A percentile compares a stretch with the other conserved stretches of the same genome.
Conservation (phyloP, 2,329 filamentous ascomycete species). For the Pseudogymnoascus sp. region DNA sequence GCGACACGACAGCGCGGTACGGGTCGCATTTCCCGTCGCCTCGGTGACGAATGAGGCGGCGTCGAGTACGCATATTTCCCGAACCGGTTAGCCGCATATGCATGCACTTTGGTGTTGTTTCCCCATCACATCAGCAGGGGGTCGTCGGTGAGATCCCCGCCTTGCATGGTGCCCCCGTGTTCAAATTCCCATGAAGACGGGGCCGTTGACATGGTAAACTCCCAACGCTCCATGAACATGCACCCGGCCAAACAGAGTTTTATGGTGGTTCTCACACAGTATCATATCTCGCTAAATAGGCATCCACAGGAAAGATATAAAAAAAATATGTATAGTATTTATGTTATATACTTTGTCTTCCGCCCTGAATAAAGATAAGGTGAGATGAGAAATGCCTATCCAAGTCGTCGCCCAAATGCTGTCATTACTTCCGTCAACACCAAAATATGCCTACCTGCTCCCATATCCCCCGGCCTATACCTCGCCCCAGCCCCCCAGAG, state of each 20-base stretch:
- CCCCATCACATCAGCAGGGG: neutral
- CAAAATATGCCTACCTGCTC: neutral
- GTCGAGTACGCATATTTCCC: neutral
- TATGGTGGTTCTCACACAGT: neutral
- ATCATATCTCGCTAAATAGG: neutral
- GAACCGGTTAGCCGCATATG: neutral
- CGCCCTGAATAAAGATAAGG: neutral
- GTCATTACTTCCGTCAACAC: neutral
- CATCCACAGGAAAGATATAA: neutral
- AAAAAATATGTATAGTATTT: neutral
- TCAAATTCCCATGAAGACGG: neutral
- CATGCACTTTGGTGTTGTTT: constrained; percentile 6
- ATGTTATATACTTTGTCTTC: neutral
- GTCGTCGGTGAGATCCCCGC: neutral
- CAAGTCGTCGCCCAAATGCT: neutral
- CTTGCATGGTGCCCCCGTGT: neutral
- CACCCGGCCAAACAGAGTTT: neutral
- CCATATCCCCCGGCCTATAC: constrained; percentile 33
- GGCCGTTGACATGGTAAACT: neutral
- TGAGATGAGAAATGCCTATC: constrained; percentile 5
- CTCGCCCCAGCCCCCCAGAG: constrained; percentile 73
- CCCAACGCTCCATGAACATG: neutral
- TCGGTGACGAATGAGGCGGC: constrained; percentile 2
- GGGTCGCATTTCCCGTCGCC: constrained; percentile 1
- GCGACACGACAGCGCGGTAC: neutral